A percentile compares a stretch with the other conserved stretches of the same genome.
These are phyloP conservation scores for Aspergillus intermedius DNA, from an alignment of 2,329 filamentous ascomycete genomes.

Conservation along the genomic window DNA sequence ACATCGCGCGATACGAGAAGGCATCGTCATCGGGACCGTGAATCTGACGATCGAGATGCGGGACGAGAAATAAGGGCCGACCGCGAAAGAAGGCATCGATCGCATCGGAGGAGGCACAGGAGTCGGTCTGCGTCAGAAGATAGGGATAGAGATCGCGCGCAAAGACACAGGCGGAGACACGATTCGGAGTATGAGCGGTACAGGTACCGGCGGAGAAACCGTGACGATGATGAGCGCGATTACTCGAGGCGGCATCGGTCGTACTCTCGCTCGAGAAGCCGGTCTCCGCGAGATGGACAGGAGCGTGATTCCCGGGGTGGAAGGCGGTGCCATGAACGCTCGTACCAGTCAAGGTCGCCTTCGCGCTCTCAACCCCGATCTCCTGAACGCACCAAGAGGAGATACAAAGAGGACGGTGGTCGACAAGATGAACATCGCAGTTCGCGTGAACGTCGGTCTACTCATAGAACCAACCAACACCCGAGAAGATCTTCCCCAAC, in stretches of 20 bases:
- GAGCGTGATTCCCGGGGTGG: conserved; percentile 8
- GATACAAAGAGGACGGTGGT: conserved; percentile 7
- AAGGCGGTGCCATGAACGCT: conserved; percentile 8
- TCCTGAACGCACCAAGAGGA: conserved; percentile 9
- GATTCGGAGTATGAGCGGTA: conserved; percentile 12
- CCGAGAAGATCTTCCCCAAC: conserved; percentile 1
- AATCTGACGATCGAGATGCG: conserved; percentile 13
- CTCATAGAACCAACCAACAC: conserved; percentile 1
- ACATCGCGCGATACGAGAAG: conserved; percentile 30
- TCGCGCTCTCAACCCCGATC: conserved; percentile 16
- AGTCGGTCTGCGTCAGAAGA: conserved; percentile 22
- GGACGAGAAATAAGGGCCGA: conserved; percentile 17
- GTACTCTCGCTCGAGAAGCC: conserved; percentile 17
- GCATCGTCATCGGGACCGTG: conserved; percentile 13
- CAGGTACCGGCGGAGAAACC: conserved; percentile 11
- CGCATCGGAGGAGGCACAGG: conserved; percentile 22
- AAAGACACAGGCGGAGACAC: conserved; percentile 18
- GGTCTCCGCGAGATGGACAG: conserved; percentile 11
- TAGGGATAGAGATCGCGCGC: conserved; percentile 19
- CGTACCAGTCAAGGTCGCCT: conserved; percentile 12
- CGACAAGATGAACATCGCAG: background rate
- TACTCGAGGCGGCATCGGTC: conserved; percentile 10
- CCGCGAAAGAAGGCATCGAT: conserved; percentile 17
- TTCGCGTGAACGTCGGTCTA: conserved; percentile 3
- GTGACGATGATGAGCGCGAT: conserved; percentile 8